Evolutionary conservation across 2,329 filamentous ascomycete genomes (phyloP), one percentile per base, ranked within the genome.

Genomic region (Blastomyces gilchristii): DNA sequence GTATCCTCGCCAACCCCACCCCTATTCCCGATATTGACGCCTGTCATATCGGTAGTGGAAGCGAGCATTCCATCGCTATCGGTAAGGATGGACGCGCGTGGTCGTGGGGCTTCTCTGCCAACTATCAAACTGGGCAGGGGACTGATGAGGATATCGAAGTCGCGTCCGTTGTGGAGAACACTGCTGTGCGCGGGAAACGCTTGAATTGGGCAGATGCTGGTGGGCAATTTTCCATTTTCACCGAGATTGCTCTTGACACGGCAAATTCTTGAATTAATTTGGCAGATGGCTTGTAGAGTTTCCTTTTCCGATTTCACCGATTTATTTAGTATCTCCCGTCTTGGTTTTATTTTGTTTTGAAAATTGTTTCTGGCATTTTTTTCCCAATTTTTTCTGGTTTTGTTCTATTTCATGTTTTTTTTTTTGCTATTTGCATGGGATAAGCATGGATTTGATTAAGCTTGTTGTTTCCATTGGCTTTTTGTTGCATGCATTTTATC

Each of bases 111-210:
- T 93, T 93, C 78, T 88, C 84, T 14, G 85, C 84, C 57, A 91
- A 88, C 70, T 92, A 90, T 75, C 89, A 93, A 77, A 91, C 88
- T 3, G 90, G 90, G 12, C 86, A 87, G 69, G 89, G 89, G 52
- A 86, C 82, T 1, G 85, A 85, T n/a, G 89, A 94, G 59, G 91
- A 96, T 69, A 83, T 96, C 39, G 82, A 87, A 68, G 81, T 84
- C 31, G 90, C 92, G 0, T 94, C 88, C 0, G 71, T 87, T 58
- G 89, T 97, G 63, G 89, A 95, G 71, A 96, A 96, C 78, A 89
- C 87, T 14, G 91, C 91, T 52, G 84, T 94, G 37, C 83, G 86
- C 39, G 89, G 85, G 52, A 87, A 88, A 76, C 85, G 87, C 74
- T 81, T 97, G 53, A 81, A 86, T 43, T 90, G 83, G 76, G 89